Conservation (phyloP, 2,329 filamentous ascomycete species). For the Aspergillus tanneri region DNA sequence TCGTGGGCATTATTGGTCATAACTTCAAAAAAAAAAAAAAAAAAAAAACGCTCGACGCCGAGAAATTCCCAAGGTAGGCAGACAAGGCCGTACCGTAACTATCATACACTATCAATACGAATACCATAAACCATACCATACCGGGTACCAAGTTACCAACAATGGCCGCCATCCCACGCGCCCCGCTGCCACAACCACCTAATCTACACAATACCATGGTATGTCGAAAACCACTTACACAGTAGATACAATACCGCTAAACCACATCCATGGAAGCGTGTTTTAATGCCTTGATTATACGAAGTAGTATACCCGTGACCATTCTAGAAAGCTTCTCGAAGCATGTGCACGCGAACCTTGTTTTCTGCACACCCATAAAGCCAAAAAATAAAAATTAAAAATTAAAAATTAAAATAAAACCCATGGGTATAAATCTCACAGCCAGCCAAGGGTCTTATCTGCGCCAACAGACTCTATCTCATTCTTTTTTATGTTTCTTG, state of each 20-base stretch:
- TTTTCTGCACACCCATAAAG: background rate
- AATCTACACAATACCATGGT: background rate
- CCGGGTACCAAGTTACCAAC: background rate
- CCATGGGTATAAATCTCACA: background rate
- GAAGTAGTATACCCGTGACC: background rate
- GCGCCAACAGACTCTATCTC: too few relatives aligned
- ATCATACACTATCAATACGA: too few relatives aligned
- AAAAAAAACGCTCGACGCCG: too few relatives aligned
- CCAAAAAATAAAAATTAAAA: background rate
- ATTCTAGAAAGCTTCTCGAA: constrained; percentile 23
- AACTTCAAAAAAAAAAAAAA: background rate
- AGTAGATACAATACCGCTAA: too few relatives aligned
- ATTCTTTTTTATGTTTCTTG: too few relatives aligned
- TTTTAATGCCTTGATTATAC: background rate
- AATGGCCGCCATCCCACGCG: background rate
- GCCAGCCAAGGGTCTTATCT: too few relatives aligned
- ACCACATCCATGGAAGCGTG: too few relatives aligned
- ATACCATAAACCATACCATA: background rate
- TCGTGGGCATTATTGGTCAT: constrained; percentile 3
- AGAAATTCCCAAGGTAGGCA: too few relatives aligned
- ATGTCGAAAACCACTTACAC: too few relatives aligned
- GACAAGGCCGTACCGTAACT: too few relatives aligned
- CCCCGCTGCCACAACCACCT: background rate
- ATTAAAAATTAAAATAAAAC: too few relatives aligned
- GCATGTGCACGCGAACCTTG: constrained; percentile 8